Base-by-base conservation (phyloP, 306 rosid species). In the Medicago ruthenica region DNA sequence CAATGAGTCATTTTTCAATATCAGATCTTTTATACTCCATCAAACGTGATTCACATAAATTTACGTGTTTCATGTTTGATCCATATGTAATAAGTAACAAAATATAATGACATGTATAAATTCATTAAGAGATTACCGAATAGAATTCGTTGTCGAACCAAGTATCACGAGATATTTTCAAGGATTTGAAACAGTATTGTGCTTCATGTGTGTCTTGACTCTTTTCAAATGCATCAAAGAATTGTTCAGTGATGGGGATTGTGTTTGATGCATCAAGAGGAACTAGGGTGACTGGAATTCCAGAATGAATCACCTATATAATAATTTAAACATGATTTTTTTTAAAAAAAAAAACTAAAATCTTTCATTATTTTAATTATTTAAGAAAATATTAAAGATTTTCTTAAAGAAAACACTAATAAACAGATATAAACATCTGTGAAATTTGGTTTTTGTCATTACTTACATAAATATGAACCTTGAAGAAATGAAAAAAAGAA, bases 181-280 rank as follows among this genome's bases (percentile, higher is more conserved):
- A 86, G 63, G 97, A 92, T 76, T 89, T 83, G 85, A 90, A 95
- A 76, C 68, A 44, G 83, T 92, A 95, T 54, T 89, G 92, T 39
- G 98, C 92, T 83, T 95, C 98, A 18, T 78, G 82, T 1, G 97
- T 95, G 39, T 67, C 66, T 51, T 84, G 97, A 54, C 67, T 86
- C 85, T 80, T 57, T 82, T 89, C 97, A 86, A 95, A 84, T 54
- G 63, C 81, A 15, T 87, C 70, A 69, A 85, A 92, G 89, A 95
- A 95, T 27, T 81, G 61, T 76, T 89, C 69, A 39, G 16, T 87
- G 44, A 92, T 82, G 2, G 97, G 98, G 41, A 95, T 92, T 53
- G 98, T 90, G 77, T 92, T 88, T 16, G 97, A 89, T 50, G 98
- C 98, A 83, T 95, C 98, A 77, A 95, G 73, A 27, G 98, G 98